Base-by-base conservation (phyloP, 805 yeast species). In the Metschnikowia proteae region DNA sequence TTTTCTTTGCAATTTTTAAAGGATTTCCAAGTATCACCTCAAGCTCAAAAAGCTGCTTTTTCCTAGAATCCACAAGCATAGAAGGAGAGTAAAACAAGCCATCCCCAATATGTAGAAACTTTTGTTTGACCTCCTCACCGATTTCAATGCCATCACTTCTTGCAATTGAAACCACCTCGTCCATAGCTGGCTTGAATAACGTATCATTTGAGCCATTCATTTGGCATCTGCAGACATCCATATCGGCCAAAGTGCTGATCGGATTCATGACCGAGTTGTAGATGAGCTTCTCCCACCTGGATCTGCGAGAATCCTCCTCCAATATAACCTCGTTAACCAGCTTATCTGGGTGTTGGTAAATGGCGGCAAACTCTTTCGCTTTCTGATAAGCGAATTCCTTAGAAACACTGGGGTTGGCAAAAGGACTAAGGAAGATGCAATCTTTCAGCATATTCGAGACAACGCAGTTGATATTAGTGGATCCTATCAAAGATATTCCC, bases 1-100 rank as follows among this genome's bases (percentile, higher is more conserved):
- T 53, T n/a, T 42, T 39, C 23, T 46, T 35, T 2, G 56, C 60
- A 11, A 51, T 46, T 13, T 63, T 63, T 45, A 85, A 85, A 73
- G 58, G 52, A 58, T 83, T 86, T 3, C 92, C 91, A 44, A 86
- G 67, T 51, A 88, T 83, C 23, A 79, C 84, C 58, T 86, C 90
- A 28, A 82, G 64, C 63, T 88, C 95, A 55, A 86, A 77, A 42
- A 82, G 81, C 59, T 85, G 83, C 26, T 82, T 81, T 54, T 84
- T 82, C 44, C 78, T 68, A 22, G 76, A 75, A 60, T 86, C 94
- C 8, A 84, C 85, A 52, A 78, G 67, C 92, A 86, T 86, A 3
- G 90, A 84, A 2, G 92, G 92, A 45, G 75, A 73, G 61, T 79
- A 86, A 66, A 52, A 56, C 10, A 54, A 44, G 1, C 58, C 59